Conservation (phyloP, 129 eudicot species). For the Silybum marianum region DNA sequence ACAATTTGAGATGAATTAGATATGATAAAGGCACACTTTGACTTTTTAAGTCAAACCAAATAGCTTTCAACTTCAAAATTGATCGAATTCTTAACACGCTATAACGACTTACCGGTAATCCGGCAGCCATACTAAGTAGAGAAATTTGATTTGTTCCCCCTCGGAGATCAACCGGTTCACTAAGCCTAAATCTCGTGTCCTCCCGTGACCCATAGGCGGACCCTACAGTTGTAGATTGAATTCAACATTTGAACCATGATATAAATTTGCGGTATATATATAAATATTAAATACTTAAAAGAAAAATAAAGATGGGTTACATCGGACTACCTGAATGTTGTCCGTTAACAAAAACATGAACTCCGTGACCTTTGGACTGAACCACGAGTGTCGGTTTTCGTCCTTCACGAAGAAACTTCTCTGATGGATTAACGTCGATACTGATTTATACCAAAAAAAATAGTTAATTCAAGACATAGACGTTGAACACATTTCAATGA, state of each 20-base stretch:
- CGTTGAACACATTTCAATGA: not conserved
- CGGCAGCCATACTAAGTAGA: conserved; percentile 81
- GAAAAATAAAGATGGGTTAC: not conserved
- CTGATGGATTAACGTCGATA: conserved; percentile 55
- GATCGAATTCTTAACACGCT: not conserved
- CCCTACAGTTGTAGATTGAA: conserved; percentile 41
- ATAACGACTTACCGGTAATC: conserved; percentile 68
- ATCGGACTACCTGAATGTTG: conserved; percentile 57
- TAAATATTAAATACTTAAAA: not conserved
- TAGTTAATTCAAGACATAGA: conserved; percentile 15
- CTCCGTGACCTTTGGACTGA: conserved; percentile 76
- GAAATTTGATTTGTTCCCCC: conserved; percentile 69
- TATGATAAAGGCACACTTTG: conserved; percentile 1
- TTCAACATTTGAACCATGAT: conserved; percentile 9
- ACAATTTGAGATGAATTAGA: not conserved
- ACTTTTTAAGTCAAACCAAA: conserved; percentile 1
- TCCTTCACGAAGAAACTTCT: conserved; percentile 65
- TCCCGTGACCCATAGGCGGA: conserved; percentile 75
- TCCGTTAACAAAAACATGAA: conserved; percentile 74
- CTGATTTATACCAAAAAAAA: conserved; percentile 37
- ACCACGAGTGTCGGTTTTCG: conserved; percentile 59
- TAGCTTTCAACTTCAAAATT: not conserved
- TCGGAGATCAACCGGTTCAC: conserved; percentile 51
- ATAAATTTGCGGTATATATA: not conserved
- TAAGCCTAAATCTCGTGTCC: conserved; percentile 48